Percentiles rank a stretch among this genome's conserved stretches.
Conservation (phyloP, 1,139 yeast genomes). For the Magnusiomyces starmeri region DNA sequence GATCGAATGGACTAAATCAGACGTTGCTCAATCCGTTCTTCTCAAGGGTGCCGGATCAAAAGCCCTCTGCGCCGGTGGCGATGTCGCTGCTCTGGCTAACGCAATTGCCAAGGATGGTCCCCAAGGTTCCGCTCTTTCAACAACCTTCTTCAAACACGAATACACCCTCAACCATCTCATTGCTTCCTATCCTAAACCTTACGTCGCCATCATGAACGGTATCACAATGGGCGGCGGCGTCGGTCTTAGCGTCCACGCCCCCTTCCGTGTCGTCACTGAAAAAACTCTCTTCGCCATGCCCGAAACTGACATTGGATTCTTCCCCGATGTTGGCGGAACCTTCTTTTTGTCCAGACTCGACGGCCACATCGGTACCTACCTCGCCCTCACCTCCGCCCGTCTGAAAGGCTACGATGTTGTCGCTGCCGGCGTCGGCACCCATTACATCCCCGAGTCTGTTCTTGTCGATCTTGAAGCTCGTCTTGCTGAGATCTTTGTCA, state of each 20-base stretch:
- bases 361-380: constrained; percentile 74
- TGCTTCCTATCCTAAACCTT: constrained; percentile 78
- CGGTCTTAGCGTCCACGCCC: constrained; percentile 86
- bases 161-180: constrained; percentile 74
- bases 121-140: constrained; percentile 37
- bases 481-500: constrained; percentile 41
- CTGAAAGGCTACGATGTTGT: constrained; percentile 74
- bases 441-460: constrained; percentile 65
- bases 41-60: constrained; percentile 56
- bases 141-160: constrained; percentile 69
- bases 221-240: constrained; percentile 99
- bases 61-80: constrained; percentile 73
- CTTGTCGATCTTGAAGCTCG: constrained; percentile 56
- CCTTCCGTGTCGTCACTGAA: constrained; percentile 88
- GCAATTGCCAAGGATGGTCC: constrained; percentile 43
- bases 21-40: constrained; percentile 55
- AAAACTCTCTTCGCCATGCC: constrained; percentile 94
- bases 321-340: constrained; percentile 93
- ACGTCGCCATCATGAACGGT: constrained; percentile 79
- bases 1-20: constrained; percentile 66
- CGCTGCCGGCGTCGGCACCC: constrained; percentile 83
- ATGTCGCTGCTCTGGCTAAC: constrained; percentile 64
- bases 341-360: constrained; percentile 80
- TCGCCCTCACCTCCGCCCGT: constrained; percentile 80
- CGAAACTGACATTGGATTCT: constrained; percentile 93